These are phyloP conservation scores for Phoma sp. DNA, from an alignment of 2,329 filamentous ascomycete species.

Conservation along the genomic window DNA sequence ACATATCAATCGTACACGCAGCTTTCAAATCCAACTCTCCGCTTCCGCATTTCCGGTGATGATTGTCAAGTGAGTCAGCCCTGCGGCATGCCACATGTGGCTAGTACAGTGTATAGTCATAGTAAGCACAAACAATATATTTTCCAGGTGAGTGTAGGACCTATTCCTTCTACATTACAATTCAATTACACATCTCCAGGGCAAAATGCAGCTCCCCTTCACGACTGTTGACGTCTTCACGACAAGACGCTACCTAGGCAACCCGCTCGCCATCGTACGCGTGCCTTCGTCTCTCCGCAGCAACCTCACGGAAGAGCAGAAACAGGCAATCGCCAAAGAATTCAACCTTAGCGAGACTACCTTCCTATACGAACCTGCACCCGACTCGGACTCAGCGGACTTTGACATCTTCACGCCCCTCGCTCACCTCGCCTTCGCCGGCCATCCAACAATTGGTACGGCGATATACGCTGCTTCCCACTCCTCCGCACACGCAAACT, in stretches of 20 bases:
- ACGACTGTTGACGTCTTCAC: conserved; percentile 57
- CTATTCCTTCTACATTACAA: background rate
- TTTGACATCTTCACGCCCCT: conserved; percentile 61
- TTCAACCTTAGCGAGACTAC: conserved; percentile 64
- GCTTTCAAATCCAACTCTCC: too few relatives aligned
- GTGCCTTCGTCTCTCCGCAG: conserved; percentile 49
- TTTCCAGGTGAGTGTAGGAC: background rate
- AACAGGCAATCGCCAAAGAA: conserved; percentile 60
- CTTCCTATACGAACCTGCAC: conserved; percentile 53
- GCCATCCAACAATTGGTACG: conserved; percentile 63
- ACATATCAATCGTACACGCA: background rate
- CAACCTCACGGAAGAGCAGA: conserved; percentile 51
- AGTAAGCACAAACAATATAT: background rate
- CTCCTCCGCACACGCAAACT: conserved; percentile 17
- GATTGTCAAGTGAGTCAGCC: background rate
- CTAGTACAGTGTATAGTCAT: background rate
- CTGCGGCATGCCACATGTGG: background rate
- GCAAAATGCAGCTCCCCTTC: conserved; percentile 31
- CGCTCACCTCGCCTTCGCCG: conserved; percentile 60
- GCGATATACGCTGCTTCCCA: conserved; percentile 52
- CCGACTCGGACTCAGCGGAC: conserved; percentile 9
- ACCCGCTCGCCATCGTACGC: conserved; percentile 59
- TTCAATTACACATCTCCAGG: background rate
- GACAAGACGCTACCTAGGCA: conserved; percentile 52
- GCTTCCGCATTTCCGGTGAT: background rate